Evolutionary conservation across 202 grass and related monocot genomes (phyloP).

Genomic region (Schoenoplectus triqueter): DNA sequence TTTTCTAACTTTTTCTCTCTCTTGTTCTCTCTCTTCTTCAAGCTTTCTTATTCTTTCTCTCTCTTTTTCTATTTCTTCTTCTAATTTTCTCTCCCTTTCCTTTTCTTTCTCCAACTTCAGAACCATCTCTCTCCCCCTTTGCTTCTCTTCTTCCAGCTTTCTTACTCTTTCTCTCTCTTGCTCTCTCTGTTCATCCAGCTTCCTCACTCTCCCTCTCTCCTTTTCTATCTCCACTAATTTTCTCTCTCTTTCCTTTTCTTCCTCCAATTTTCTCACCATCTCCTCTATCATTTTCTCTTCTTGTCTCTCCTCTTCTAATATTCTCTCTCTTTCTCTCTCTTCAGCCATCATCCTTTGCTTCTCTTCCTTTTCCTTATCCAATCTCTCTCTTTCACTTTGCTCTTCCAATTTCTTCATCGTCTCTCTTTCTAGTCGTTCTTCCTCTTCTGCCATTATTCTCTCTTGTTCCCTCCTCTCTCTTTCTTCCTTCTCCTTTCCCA

Average conservation of each 20-base stretch:
- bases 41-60: slow-evolving; percentile 37
- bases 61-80: slow-evolving; percentile 37
- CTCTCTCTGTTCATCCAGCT: slow-evolving; percentile 28
- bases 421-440: slow-evolving; percentile 33
- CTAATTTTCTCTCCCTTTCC: slow-evolving; percentile 33
- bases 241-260: slow-evolving; percentile 29
- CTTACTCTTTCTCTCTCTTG: slow-evolving; percentile 28
- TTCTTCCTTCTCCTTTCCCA: slow-evolving; percentile 30
- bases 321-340: slow-evolving; percentile 39
- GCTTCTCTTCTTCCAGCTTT: slow-evolving; percentile 36
- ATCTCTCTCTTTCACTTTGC: slow-evolving; percentile 16
- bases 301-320: slow-evolving; percentile 39
- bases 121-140: slow-evolving; percentile 30
- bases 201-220: slow-evolving; percentile 32
- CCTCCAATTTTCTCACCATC: slow-evolving; percentile 21
- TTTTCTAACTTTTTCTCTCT: slow-evolving; percentile 26
- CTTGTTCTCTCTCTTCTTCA: slow-evolving; percentile 40
- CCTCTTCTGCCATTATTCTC: slow-evolving; percentile 18
- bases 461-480: slow-evolving; percentile 24
- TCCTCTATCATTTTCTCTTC: slow-evolving; percentile 34
- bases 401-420: slow-evolving; percentile 16
- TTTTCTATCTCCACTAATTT: slow-evolving; percentile 33
- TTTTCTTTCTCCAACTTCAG: slow-evolving; percentile 6
- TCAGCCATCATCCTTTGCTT: background rate
- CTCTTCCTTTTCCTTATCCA: slow-evolving; percentile 33